Conservation (phyloP, 345 rosid species). For the Moricandia moricandioides region DNA sequence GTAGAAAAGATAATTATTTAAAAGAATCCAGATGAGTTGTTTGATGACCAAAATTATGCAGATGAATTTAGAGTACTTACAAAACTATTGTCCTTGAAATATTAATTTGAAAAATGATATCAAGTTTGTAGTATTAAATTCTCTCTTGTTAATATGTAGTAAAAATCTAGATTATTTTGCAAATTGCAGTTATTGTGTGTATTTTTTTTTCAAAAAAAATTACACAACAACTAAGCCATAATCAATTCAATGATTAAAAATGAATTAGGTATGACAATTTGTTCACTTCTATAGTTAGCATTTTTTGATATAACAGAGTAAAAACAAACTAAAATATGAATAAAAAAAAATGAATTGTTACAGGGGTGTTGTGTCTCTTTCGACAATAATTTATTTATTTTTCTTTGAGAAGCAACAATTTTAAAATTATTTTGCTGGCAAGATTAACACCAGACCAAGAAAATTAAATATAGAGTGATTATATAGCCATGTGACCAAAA, state of each 20-base stretch:
- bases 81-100: too few relatives aligned
- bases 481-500: conserved; percentile 13
- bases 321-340: neutral
- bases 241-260: neutral
- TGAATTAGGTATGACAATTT: neutral
- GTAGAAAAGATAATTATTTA: neutral
- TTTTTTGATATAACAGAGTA: neutral
- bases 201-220: too few relatives aligned
- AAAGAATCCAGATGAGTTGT: neutral
- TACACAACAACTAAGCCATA: neutral
- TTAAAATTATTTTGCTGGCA: neutral
- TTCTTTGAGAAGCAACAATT: neutral
- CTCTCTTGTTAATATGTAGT: neutral
- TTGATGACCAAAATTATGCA: neutral
- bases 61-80: neutral
- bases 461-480: conserved; percentile 13
- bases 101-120: too few relatives aligned
- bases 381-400: neutral
- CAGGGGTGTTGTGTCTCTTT: neutral
- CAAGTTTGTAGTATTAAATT: too few relatives aligned
- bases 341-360: neutral
- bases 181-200: neutral
- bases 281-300: neutral
- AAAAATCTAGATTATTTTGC: neutral
- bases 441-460: conserved; percentile 20